Evolutionary conservation across 148 eudicot genomes (phyloP).

Genomic region (Bassia scoparia): DNA sequence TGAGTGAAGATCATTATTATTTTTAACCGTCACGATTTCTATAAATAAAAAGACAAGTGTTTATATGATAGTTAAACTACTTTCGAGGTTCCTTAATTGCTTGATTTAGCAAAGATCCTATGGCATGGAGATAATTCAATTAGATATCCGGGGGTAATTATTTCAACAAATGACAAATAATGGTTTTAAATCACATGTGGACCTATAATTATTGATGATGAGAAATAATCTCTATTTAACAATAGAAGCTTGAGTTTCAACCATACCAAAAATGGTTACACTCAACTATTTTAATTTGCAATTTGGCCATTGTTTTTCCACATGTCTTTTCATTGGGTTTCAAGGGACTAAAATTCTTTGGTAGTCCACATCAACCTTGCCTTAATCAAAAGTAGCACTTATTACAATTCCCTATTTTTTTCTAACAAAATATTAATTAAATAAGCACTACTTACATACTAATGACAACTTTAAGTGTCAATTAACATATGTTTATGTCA

Average conservation of each 20-base stretch:
- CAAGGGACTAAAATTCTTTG: constrained; percentile 13
- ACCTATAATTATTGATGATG: no score
- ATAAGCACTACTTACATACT: constrained; percentile 5
- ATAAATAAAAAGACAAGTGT: no score
- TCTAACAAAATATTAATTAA: neutral
- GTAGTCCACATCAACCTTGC: constrained; percentile 25
- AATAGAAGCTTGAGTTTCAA: neutral
- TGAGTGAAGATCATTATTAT: no score
- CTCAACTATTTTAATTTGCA: neutral
- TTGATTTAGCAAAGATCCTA: no score
- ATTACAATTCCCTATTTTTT: neutral
- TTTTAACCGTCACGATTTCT: no score
- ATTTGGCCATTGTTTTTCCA: neutral
- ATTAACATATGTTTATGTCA: neutral
- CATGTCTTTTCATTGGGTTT: constrained; percentile 12
- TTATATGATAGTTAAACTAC: no score
- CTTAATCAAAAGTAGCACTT: constrained; percentile 10
- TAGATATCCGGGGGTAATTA: no score
- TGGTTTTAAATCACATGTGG: no score
- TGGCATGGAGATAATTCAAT: no score
- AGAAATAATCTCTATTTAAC: neutral
- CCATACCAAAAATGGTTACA: neutral
- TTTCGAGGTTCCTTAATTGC: no score
- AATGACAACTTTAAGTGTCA: constrained; percentile 9
- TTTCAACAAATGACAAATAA: no score